Conservation (phyloP, 805 yeast genomes). For the Metschnikowia gelsemii region DNA sequence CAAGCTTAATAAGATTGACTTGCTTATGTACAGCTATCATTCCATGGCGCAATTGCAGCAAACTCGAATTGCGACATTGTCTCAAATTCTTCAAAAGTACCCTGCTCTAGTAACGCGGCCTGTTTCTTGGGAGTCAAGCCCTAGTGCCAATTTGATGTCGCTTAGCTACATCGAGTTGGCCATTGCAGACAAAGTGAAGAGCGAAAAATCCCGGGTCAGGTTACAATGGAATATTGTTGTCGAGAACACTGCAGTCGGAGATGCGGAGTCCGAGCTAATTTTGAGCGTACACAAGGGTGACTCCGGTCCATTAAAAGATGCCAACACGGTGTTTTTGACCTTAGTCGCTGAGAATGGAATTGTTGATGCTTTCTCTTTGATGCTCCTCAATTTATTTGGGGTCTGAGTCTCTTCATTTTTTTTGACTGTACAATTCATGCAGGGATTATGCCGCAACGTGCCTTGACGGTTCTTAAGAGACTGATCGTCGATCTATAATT, state of each 20-base stretch:
- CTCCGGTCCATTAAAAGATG: constrained; percentile 12
- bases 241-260: constrained; percentile 8
- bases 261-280: constrained; percentile 8
- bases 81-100: constrained; percentile 24
- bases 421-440: neutral
- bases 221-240: constrained; percentile 16
- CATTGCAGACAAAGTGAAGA: constrained; percentile 1
- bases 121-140: constrained; percentile 5
- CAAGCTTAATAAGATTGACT: constrained; percentile 27
- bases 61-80: constrained; percentile 23
- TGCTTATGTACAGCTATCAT: constrained; percentile 32
- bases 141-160: constrained; percentile 6
- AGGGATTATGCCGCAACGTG: too few relatives aligned
- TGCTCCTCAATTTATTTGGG: constrained; percentile 23
- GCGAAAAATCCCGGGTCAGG: constrained; percentile 6
- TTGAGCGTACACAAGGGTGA: constrained; percentile 10
- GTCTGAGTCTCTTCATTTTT: neutral
- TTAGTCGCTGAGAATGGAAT: constrained; percentile 29
- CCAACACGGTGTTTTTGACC: constrained; percentile 21
- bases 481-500: too few relatives aligned
- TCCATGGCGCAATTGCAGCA: constrained; percentile 29
- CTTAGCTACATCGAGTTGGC: constrained; percentile 15
- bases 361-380: constrained; percentile 23
- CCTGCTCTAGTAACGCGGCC: constrained; percentile 17
- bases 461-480: too few relatives aligned